Percentiles rank a stretch among this genome's conserved stretches.
Conservation (phyloP, 2,329 filamentous ascomycete species). For the Xylaria sp. region DNA sequence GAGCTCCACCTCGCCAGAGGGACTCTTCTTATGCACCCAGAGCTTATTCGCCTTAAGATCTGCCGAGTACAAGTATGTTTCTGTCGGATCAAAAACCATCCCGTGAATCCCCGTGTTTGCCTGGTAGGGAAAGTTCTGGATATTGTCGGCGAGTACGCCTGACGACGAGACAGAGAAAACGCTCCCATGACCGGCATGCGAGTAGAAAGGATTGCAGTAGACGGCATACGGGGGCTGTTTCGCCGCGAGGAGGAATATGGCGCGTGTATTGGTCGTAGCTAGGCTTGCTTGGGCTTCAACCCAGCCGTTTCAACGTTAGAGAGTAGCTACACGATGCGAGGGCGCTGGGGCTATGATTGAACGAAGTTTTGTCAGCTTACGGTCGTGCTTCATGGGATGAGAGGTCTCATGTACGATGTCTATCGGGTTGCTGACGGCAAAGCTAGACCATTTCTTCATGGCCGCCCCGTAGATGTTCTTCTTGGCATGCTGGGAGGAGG, state of each 20-base stretch:
- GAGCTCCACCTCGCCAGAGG: constrained; percentile 70
- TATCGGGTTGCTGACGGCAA: constrained; percentile 77
- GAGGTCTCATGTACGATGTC: constrained; percentile 81
- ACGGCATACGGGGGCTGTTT: constrained; percentile 81
- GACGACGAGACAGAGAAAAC: constrained; percentile 72
- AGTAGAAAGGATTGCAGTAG: constrained; percentile 92
- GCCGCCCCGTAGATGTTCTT: constrained; percentile 89
- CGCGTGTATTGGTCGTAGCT: constrained; percentile 81
- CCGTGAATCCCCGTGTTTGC: constrained; percentile 79
- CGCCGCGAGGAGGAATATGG: constrained; percentile 88
- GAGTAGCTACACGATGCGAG: background rate
- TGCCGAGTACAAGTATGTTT: constrained; percentile 81
- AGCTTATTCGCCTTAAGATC: constrained; percentile 82
- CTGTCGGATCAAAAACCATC: constrained; percentile 81
- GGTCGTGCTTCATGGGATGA: constrained; percentile 79
- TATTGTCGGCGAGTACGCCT: constrained; percentile 70
- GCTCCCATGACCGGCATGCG: constrained; percentile 83
- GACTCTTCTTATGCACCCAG: constrained; percentile 83
- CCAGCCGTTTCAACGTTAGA: constrained; percentile 35
- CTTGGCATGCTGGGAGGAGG: constrained; percentile 71
- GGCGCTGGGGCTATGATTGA: constrained; percentile 27
- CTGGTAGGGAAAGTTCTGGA: constrained; percentile 80
- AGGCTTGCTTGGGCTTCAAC: constrained; percentile 72
- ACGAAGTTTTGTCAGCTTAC: constrained; percentile 59
- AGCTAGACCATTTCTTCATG: constrained; percentile 94